phyloP scores from a whole-genome alignment of 139 green algal genomes.

The Micractinium conductrix region DNA sequence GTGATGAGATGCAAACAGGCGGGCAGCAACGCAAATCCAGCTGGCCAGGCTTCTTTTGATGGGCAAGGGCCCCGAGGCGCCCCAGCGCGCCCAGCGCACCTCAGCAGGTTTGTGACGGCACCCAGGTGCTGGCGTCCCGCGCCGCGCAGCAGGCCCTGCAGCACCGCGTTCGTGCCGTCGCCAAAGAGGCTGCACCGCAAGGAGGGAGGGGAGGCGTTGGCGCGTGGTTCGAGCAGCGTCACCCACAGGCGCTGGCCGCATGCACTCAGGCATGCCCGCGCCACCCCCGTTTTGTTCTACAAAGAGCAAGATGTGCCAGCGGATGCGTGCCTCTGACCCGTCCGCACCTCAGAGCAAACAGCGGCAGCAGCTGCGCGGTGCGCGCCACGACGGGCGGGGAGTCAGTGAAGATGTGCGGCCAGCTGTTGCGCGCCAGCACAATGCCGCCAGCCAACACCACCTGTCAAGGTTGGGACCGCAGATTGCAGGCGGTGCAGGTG shows the following conservation, averaged over 20 bases:
- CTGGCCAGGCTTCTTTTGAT: too few species aligned
- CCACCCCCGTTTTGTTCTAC: too few species aligned
- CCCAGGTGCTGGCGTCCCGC: constrained; percentile 31
- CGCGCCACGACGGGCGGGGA: constrained; percentile 21
- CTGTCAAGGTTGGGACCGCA: too few species aligned
- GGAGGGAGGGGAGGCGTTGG: too few species aligned
- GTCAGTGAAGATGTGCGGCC: constrained; percentile 46
- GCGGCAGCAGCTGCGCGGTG: constrained; percentile 36
- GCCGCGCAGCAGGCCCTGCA: constrained; percentile 56
- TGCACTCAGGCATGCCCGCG: not conserved
- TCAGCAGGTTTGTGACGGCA: constrained; percentile 42
- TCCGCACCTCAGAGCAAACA: constrained; percentile 26
- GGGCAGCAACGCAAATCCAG: too few species aligned
- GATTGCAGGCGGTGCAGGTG: too few species aligned
- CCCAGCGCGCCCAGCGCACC: not conserved
- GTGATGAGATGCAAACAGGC: too few species aligned
- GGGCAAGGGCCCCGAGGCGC: too few species aligned
- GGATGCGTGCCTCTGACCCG: not conserved
- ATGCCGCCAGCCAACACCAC: not conserved
- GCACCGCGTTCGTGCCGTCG: constrained; percentile 61
- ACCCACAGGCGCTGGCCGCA: not conserved
- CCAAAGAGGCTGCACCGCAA: constrained; percentile 25
- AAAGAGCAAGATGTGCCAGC: too few species aligned
- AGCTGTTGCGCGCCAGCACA: not conserved
- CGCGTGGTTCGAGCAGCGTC: not conserved